Base-by-base conservation (phyloP, 495 filamentous ascomycete species). In the Umbilicaria muhlenbergii region DNA sequence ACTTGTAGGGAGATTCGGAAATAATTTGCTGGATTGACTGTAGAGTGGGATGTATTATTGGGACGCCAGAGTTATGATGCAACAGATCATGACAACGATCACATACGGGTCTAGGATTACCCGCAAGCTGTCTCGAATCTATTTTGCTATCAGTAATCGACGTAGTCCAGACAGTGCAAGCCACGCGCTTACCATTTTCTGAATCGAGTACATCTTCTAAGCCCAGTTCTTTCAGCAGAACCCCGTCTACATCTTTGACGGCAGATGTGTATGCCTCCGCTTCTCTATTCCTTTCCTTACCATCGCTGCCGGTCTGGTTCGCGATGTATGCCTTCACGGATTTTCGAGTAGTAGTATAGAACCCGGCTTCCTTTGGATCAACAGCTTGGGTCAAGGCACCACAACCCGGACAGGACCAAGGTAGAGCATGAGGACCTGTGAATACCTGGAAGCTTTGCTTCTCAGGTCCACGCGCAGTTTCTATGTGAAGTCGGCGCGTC, bases 21-120 rank as follows among this genome's bases (percentile, higher is more conserved):
- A 99, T 78, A n/a, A 81, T 92, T 19, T 81, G 76, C 21, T 74
- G 68, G 21, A 99, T 76, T 0, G 84, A 77, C 16, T 83, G 65
- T 39, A 94, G 65, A 6, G 79, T 73, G 0, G 91, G 91, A 51
- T 93, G 83, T 19, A 70, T 60, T 34, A 87, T 81, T 12, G 83
- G 70, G 8, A 72, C 64, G 5, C 78, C 85, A 14, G 66, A 62
- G 34, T 75, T 72, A 50, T 96, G 78, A 53, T 95, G 78, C 24
- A 80, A 54, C 7, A 99, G 62, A 8, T 74, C 63, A 56, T 94
- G 86, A 57, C 91, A 99, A 46, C 91, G 75, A 51, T 87, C 81
- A 58, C 91, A 99, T 13, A 92, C 49, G 0, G 78, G 78, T 7
- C 57, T 14, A 40, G 38, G 3, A 34, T 33, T 32, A 19, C 18